phyloP scores from a whole-genome alignment of 2,329 filamentous ascomycete species.

The Alternaria consortialis region DNA sequence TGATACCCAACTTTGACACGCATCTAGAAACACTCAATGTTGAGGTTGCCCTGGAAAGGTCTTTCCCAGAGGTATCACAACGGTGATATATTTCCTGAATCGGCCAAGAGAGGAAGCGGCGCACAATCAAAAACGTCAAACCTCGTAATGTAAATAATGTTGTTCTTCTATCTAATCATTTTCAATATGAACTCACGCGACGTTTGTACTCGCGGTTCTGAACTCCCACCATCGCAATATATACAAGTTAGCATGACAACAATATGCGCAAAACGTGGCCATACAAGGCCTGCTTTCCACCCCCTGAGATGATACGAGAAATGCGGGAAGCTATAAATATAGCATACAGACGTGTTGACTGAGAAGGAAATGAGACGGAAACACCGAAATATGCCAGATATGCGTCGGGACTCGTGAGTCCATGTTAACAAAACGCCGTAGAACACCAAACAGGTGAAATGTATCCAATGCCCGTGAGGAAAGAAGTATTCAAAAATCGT shows the following conservation, averaged over 20 bases:
- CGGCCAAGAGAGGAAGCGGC: neutral
- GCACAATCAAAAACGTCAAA: neutral
- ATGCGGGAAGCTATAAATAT: slow-evolving; percentile 4
- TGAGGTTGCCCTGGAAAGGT: too few species aligned
- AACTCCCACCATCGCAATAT: slow-evolving; percentile 14
- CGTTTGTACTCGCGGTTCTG: slow-evolving; percentile 12
- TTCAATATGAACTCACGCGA: slow-evolving; percentile 17
- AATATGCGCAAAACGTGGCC: slow-evolving; percentile 16
- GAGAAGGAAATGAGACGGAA: slow-evolving; percentile 13
- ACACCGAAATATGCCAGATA: slow-evolving; percentile 21
- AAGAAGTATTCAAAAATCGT: slow-evolving; percentile 5
- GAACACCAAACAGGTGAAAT: slow-evolving; percentile 15
- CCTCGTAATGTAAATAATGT: slow-evolving; percentile 1
- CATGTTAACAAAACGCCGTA: slow-evolving; percentile 9
- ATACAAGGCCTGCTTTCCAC: slow-evolving; percentile 11
- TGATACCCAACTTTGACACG: too few species aligned
- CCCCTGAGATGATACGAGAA: slow-evolving; percentile 7
- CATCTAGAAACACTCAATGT: too few species aligned
- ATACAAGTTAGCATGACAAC: slow-evolving; percentile 6
- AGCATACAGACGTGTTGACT: slow-evolving; percentile 14
- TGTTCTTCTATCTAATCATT: slow-evolving; percentile 12
- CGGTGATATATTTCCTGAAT: too few species aligned
- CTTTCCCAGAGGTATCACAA: too few species aligned
- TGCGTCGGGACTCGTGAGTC: slow-evolving; percentile 18
- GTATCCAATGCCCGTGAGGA: slow-evolving; percentile 7